Percentiles rank a stretch among this genome's conserved stretches.
phyloP scores from a whole-genome alignment of 192 early-diverging fungal genomes.

The Coemansia sp. region DNA sequence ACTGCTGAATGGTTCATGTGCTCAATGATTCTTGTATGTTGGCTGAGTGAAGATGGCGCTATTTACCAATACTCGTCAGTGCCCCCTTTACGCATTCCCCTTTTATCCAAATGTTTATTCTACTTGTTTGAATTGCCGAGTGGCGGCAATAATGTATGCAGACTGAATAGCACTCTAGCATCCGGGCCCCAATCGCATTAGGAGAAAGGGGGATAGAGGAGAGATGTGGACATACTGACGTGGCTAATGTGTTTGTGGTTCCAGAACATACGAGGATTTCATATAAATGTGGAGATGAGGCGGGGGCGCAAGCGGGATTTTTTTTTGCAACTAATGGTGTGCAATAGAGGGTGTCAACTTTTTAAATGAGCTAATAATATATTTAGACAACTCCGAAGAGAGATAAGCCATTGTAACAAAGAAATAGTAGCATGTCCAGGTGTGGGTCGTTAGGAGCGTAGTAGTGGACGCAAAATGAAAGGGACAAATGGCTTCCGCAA shows the following conservation, averaged over 20 bases:
- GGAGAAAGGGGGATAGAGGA: neutral
- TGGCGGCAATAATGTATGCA: neutral
- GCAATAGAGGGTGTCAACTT: neutral
- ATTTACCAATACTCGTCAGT: slow-evolving; percentile 1
- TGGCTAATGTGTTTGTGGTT: neutral
- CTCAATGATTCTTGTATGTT: neutral
- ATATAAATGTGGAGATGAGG: slow-evolving; percentile 2
- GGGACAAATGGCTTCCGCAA: neutral
- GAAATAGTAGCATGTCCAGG: neutral
- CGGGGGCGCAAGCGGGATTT: neutral
- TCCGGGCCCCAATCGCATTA: neutral
- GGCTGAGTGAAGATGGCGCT: slow-evolving; percentile 4
- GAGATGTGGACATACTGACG: neutral
- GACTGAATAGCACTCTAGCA: slow-evolving; percentile 1
- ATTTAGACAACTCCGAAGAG: slow-evolving; percentile 4
- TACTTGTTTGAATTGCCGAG: neutral
- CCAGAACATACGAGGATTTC: neutral
- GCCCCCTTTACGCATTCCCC: neutral
- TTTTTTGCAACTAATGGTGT: neutral
- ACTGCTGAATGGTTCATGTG: slow-evolving; percentile 4
- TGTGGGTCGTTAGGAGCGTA: neutral
- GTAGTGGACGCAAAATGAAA: neutral
- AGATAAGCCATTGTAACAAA: neutral
- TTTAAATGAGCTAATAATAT: neutral
- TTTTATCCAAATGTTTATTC: neutral